Conservation (phyloP, 371 early-diverging fungal genomes). For the Haplosporangium sp. region DNA sequence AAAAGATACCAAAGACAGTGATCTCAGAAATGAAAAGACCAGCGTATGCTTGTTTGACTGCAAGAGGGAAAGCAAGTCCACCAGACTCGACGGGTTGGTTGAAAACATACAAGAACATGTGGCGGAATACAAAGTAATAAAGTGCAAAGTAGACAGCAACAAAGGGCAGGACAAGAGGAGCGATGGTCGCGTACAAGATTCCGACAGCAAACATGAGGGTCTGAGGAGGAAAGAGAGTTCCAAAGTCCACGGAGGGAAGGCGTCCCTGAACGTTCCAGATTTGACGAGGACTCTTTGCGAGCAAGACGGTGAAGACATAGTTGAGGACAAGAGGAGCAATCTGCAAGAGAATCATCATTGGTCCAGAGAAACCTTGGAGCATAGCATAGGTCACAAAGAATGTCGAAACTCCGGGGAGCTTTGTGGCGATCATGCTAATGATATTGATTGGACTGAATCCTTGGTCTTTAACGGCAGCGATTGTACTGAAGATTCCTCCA, state of each 20-base stretch:
- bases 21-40: constrained; percentile 79
- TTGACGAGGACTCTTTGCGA: constrained; percentile 83
- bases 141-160: constrained; percentile 80
- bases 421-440: constrained; percentile 64
- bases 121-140: constrained; percentile 80
- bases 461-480: constrained; percentile 56
- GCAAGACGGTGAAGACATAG: constrained; percentile 67
- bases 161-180: constrained; percentile 85
- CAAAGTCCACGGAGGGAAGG: constrained; percentile 59
- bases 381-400: constrained; percentile 88
- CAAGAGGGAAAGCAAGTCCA: constrained; percentile 76
- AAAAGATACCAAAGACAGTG: constrained; percentile 77
- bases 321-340: constrained; percentile 72
- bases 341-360: constrained; percentile 77
- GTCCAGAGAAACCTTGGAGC: constrained; percentile 75
- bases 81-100: constrained; percentile 71
- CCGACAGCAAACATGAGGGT: constrained; percentile 61
- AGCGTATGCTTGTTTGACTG: constrained; percentile 75
- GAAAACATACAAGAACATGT: constrained; percentile 85
- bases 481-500: constrained; percentile 68
- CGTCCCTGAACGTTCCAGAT: constrained; percentile 65
- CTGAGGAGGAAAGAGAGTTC: constrained; percentile 64
- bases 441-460: constrained; percentile 57
- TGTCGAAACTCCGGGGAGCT: constrained; percentile 77
- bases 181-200: constrained; percentile 80